Evolutionary conservation across 176 grass and related monocot genomes (phyloP).

Genomic region (Ensete ventricosum): DNA sequence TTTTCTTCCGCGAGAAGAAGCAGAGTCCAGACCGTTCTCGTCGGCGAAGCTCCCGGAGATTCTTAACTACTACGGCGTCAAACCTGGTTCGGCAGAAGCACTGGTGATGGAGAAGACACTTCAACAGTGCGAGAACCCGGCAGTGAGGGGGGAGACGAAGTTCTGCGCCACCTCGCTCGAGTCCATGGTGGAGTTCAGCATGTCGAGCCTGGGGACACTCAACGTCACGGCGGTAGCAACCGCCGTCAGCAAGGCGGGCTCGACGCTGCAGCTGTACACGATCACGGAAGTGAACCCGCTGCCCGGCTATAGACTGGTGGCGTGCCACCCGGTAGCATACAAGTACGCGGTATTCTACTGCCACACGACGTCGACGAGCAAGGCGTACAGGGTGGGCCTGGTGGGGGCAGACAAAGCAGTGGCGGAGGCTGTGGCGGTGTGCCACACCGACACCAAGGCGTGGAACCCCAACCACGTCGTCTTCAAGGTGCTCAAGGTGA

Average conservation of each 20-base stretch:
- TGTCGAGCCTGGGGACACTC: not conserved
- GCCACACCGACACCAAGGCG: conserved; percentile 17
- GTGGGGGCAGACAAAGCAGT: not conserved
- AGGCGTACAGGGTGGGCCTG: conserved; percentile 17
- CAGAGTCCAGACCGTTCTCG: conserved; percentile 29
- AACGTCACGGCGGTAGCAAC: conserved; percentile 6
- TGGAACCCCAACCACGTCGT: conserved; percentile 2
- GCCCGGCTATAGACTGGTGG: not conserved
- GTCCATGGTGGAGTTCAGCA: conserved; percentile 17
- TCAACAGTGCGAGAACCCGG: conserved; percentile 11
- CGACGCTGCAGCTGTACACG: conserved; percentile 20
- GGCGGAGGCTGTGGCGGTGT: conserved; percentile 21
- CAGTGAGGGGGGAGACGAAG: not conserved
- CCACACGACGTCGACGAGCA: conserved; percentile 14
- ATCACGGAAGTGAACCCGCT: not conserved
- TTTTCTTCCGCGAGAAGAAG: conserved; percentile 4
- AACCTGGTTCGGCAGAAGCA: not conserved
- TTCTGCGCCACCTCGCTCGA: conserved; percentile 29
- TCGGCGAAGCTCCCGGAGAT: not conserved
- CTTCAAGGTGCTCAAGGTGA: conserved; percentile 10
- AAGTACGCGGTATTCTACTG: conserved; percentile 26
- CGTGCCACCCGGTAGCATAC: conserved; percentile 25
- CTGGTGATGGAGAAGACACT: conserved; percentile 10
- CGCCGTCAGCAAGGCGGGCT: not conserved
- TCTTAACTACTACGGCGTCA: not conserved